Evolutionary conservation across 192 early-diverging fungal genomes (phyloP).

Genomic region (Entomortierella parvispora): DNA sequence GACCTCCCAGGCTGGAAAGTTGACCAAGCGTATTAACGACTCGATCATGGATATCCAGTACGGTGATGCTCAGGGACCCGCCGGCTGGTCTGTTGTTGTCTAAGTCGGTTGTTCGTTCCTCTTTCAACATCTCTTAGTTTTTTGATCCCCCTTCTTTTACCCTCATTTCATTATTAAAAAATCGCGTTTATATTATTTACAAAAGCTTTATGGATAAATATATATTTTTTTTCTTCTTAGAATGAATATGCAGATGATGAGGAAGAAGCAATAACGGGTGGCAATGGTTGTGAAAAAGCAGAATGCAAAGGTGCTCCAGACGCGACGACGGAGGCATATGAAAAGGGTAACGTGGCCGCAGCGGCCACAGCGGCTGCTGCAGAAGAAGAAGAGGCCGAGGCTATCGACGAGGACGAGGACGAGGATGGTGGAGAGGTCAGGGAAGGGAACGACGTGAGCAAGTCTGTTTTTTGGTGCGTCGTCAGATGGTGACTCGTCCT

Average conservation of each 20-base stretch:
- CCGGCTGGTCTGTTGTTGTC: conserved; percentile 88
- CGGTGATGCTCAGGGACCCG: conserved; percentile 81
- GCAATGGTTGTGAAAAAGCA: background rate
- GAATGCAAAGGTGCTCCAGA: conserved; percentile 6
- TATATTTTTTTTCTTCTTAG: background rate
- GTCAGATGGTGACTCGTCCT: too few species aligned
- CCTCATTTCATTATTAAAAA: background rate
- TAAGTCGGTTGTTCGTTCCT: too few species aligned
- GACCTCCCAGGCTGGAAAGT: conserved; percentile 83
- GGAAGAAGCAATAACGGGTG: background rate
- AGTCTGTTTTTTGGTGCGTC: too few species aligned
- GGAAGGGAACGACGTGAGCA: conserved; percentile 5
- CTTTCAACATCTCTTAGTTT: too few species aligned
- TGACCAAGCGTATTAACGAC: conserved; percentile 84
- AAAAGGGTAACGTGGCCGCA: conserved; percentile 8
- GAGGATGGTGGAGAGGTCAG: conserved; percentile 3
- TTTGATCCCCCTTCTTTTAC: background rate
- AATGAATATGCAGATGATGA: conserved; percentile 1
- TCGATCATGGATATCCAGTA: conserved; percentile 95
- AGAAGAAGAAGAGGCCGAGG: conserved; percentile 20
- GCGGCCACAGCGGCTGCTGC: conserved; percentile 7
- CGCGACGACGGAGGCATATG: background rate
- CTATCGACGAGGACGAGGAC: conserved; percentile 17
- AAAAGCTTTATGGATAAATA: too few species aligned
- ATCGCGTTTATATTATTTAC: background rate